Evolutionary conservation across 352 stramenopile species (phyloP).

Genomic region (Lagenidium giganteum): DNA sequence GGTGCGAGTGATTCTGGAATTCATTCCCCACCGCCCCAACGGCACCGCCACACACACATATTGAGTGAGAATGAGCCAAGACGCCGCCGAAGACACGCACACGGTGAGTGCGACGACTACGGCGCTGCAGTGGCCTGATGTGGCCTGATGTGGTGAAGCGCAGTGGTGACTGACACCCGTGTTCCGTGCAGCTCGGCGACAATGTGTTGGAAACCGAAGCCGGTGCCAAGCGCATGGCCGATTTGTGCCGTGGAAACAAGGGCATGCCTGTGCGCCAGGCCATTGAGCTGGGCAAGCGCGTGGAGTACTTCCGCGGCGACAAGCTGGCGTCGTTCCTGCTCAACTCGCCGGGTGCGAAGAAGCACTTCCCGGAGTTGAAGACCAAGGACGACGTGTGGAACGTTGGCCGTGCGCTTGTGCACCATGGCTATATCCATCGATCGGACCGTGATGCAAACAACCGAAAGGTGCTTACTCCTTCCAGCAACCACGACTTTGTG

Average conservation of each 20-base stretch:
- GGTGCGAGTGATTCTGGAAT: too few species aligned
- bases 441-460: conserved; percentile 85
- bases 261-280: conserved; percentile 86
- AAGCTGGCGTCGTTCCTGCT: conserved; percentile 86
- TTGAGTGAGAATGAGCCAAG: too few species aligned
- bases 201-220: conserved; percentile 73
- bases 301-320: conserved; percentile 90
- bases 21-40: too few species aligned
- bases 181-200: conserved; percentile 22
- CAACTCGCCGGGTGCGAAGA: conserved; percentile 66
- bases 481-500: conserved; percentile 89
- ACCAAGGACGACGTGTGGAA: conserved; percentile 75
- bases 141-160: too few species aligned
- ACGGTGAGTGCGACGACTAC: too few species aligned
- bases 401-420: conserved; percentile 67
- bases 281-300: conserved; percentile 88
- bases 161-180: too few species aligned
- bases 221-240: conserved; percentile 76
- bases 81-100: too few species aligned
- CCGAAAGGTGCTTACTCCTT: conserved; percentile 81
- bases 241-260: conserved; percentile 78
- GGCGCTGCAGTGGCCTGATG: too few species aligned
- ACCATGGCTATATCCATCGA: conserved; percentile 83
- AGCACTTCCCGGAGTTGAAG: conserved; percentile 78
- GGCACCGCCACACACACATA: too few species aligned